These are phyloP conservation scores for Leccinum angustisporum DNA, from an alignment of 1,284 basidiomycete genomes.

Conservation along the genomic window DNA sequence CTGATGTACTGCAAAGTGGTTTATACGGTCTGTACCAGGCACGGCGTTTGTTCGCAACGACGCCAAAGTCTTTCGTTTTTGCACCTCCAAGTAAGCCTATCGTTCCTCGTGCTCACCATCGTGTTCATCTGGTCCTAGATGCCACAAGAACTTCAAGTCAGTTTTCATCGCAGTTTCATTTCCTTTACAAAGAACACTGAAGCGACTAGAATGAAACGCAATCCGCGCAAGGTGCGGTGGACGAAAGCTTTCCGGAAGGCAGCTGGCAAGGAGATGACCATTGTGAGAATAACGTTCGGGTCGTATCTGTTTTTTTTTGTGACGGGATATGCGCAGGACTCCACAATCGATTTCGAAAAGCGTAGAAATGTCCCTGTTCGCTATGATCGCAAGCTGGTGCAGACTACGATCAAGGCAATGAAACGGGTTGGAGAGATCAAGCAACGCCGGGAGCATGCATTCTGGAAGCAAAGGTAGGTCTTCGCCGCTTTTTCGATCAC, in stretches of 20 bases:
- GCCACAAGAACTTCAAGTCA: slow-evolving; percentile 98
- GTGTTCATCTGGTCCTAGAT: slow-evolving; percentile 47
- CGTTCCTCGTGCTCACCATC: slow-evolving; percentile 4
- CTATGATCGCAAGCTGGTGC: slow-evolving; percentile 93
- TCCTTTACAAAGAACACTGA: slow-evolving; percentile 3
- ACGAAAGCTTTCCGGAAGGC: slow-evolving; percentile 99
- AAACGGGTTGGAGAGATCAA: slow-evolving; percentile 95
- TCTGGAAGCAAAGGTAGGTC: slow-evolving; percentile 90
- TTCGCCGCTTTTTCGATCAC: not conserved
- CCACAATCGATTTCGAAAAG: slow-evolving; percentile 99
- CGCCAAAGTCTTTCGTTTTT: slow-evolving; percentile 95
- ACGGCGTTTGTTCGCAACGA: slow-evolving; percentile 96
- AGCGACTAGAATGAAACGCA: slow-evolving; percentile 90
- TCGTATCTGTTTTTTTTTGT: not conserved
- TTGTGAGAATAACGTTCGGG: slow-evolving; percentile 56
- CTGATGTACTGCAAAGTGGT: not conserved
- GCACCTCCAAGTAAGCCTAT: slow-evolving; percentile 83
- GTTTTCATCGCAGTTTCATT: slow-evolving; percentile 11
- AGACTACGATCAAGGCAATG: slow-evolving; percentile 97
- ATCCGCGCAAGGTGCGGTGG: slow-evolving; percentile 99
- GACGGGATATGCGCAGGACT: slow-evolving; percentile 63
- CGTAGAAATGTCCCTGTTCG: slow-evolving; percentile 96
- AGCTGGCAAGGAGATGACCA: slow-evolving; percentile 99
- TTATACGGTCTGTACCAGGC: slow-evolving; percentile 43
- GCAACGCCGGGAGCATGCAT: slow-evolving; percentile 88